Conservation (phyloP, 2,329 filamentous ascomycete genomes). For the Cladosporium colombiae region DNA sequence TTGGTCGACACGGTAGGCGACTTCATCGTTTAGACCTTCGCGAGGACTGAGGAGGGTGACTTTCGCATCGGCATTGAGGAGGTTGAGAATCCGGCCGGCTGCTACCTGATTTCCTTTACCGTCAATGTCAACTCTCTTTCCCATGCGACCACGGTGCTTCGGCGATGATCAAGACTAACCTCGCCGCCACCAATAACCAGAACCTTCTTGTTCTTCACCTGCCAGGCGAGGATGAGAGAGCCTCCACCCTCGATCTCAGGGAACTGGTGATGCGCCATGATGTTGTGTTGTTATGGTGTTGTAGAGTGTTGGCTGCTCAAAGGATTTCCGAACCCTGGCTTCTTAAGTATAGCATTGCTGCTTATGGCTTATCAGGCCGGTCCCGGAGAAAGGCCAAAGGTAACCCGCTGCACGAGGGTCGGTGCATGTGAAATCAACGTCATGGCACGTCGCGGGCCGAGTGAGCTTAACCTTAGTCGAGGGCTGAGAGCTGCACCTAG, state of each 20-base stretch:
- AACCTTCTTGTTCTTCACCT: conserved; percentile 83
- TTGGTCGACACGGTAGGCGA: conserved; percentile 74
- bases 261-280: conserved; percentile 47
- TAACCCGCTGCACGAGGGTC: background rate
- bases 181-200: conserved; percentile 95
- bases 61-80: conserved; percentile 90
- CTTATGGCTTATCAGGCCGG: conserved; percentile 19
- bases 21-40: conserved; percentile 82
- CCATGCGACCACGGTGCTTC: background rate
- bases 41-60: conserved; percentile 83
- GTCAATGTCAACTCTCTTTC: conserved; percentile 28
- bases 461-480: conserved; percentile 9
- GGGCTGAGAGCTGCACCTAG: background rate
- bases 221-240: conserved; percentile 93
- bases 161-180: conserved; percentile 53
- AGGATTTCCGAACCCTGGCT: background rate
- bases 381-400: conserved; percentile 4
- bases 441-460: conserved; percentile 11
- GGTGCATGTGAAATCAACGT: conserved; percentile 5
- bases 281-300: background rate
- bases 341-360: background rate
- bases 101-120: conserved; percentile 67
- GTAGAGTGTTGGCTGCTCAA: background rate
- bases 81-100: conserved; percentile 87
- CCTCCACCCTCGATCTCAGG: conserved; percentile 85